These are phyloP conservation scores for Trichoderma sp. DNA, from an alignment of 2,329 filamentous ascomycete genomes.

Conservation along the genomic window DNA sequence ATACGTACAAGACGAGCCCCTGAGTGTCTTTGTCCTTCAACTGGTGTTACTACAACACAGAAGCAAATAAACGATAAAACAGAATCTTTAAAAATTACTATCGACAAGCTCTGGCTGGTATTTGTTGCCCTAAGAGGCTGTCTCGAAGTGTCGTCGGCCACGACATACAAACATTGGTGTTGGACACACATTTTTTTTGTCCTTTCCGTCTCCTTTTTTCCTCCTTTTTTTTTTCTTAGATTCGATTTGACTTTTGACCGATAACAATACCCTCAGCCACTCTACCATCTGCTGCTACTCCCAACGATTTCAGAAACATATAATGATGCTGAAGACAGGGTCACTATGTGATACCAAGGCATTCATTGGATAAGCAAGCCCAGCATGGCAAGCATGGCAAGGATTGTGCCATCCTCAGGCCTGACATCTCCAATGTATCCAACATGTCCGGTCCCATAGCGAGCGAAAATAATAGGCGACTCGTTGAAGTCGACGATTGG, in stretches of 20 bases:
- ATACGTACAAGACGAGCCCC: neutral
- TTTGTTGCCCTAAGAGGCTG: neutral
- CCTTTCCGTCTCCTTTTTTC: neutral
- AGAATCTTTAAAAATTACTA: neutral
- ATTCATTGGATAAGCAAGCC: constrained; percentile 20
- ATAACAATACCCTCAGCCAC: neutral
- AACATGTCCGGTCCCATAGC: constrained; percentile 29
- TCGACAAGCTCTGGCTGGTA: neutral
- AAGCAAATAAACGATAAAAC: too few species aligned
- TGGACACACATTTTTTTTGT: too few species aligned
- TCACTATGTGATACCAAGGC: neutral
- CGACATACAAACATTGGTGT: neutral
- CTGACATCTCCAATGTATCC: constrained; percentile 33
- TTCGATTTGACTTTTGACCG: neutral
- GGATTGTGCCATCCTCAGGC: constrained; percentile 26
- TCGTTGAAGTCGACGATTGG: constrained; percentile 14
- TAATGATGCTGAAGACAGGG: neutral
- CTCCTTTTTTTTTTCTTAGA: neutral
- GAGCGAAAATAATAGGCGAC: constrained; percentile 26
- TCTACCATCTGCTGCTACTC: too few species aligned
- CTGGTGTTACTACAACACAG: too few species aligned
- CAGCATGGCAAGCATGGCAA: constrained; percentile 30
- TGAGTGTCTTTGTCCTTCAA: too few species aligned
- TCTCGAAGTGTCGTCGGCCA: neutral
- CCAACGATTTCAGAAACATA: neutral